These are phyloP conservation scores for Fusarium cyanostomum DNA, from an alignment of 2,329 filamentous ascomycete species.

Conservation along the genomic window DNA sequence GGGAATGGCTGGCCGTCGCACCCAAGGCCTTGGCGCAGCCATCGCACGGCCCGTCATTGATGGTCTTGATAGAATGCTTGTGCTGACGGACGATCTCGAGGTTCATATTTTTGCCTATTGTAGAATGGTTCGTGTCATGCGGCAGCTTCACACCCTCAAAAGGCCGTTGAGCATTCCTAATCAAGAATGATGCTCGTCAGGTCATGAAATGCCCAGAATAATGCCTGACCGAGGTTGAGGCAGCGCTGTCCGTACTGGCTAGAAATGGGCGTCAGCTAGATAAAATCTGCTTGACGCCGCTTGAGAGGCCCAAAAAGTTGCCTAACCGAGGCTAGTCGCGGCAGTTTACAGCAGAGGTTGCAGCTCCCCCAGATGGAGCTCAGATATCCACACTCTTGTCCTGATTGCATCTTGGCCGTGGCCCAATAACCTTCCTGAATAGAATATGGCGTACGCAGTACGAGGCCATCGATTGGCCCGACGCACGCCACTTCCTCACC, in stretches of 20 bases:
- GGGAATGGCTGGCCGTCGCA: not conserved
- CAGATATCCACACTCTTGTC: too few species aligned
- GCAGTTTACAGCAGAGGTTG: not conserved
- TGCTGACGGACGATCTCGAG: constrained; percentile 5
- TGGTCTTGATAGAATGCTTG: not conserved
- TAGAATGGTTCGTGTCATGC: not conserved
- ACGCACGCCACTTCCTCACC: too few species aligned
- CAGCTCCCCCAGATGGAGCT: constrained; percentile 17
- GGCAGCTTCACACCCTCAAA: not conserved
- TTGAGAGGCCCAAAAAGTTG: constrained; percentile 28
- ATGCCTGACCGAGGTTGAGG: not conserved
- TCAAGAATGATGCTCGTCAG: constrained; percentile 1
- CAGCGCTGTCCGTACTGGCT: not conserved
- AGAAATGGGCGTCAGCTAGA: not conserved
- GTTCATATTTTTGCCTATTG: not conserved
- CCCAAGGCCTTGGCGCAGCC: constrained; percentile 14
- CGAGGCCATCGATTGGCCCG: too few species aligned
- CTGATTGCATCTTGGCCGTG: constrained; percentile 6
- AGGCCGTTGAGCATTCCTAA: constrained; percentile 22
- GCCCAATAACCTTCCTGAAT: constrained; percentile 26
- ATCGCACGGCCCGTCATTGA: too few species aligned
- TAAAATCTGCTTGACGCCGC: not conserved
- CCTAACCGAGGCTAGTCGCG: constrained; percentile 20
- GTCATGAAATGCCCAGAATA: not conserved
- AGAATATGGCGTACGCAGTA: not conserved